phyloP scores from a whole-genome alignment of 1,139 yeast species.

The Debaryomyces coudertii region DNA sequence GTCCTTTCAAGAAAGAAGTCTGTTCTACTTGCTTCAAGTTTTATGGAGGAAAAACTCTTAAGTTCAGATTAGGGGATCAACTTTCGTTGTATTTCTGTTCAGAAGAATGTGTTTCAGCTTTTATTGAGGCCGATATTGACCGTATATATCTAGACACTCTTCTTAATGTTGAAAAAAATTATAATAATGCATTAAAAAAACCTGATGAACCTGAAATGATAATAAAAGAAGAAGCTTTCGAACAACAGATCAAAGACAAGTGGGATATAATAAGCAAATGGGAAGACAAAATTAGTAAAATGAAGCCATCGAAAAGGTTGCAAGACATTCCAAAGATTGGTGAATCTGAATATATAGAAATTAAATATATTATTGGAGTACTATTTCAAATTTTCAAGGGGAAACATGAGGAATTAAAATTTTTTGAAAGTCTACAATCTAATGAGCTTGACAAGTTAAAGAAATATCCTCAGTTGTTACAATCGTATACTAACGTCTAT shows the following conservation, averaged over 20 bases:
- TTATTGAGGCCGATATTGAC: slow-evolving; percentile 30
- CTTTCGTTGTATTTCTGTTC: slow-evolving; percentile 56
- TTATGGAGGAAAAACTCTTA: slow-evolving; percentile 52
- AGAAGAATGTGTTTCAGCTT: slow-evolving; percentile 40
- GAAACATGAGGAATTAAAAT: slow-evolving; percentile 14
- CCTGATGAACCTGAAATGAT: slow-evolving; percentile 21
- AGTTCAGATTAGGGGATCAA: slow-evolving; percentile 29
- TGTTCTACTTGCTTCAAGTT: slow-evolving; percentile 60
- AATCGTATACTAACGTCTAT: slow-evolving; percentile 54
- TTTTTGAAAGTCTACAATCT: slow-evolving; percentile 55
- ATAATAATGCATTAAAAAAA: slow-evolving; percentile 26
- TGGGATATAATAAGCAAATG: slow-evolving; percentile 39
- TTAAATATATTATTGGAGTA: slow-evolving; percentile 38
- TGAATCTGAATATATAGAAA: slow-evolving; percentile 42
- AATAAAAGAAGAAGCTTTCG: slow-evolving; percentile 20
- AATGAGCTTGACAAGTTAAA: slow-evolving; percentile 55
- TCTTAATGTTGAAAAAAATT: slow-evolving; percentile 31
- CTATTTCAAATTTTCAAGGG: slow-evolving; percentile 29
- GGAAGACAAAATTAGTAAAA: slow-evolving; percentile 32
- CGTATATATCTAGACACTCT: slow-evolving; percentile 26
- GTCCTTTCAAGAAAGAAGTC: slow-evolving; percentile 66
- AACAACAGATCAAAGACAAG: slow-evolving; percentile 22
- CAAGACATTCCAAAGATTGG: slow-evolving; percentile 37
- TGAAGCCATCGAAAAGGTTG: slow-evolving; percentile 33
- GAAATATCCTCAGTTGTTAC: slow-evolving; percentile 53